Conservation (phyloP, 441 rosid species). For the Monsonia emarginata region DNA sequence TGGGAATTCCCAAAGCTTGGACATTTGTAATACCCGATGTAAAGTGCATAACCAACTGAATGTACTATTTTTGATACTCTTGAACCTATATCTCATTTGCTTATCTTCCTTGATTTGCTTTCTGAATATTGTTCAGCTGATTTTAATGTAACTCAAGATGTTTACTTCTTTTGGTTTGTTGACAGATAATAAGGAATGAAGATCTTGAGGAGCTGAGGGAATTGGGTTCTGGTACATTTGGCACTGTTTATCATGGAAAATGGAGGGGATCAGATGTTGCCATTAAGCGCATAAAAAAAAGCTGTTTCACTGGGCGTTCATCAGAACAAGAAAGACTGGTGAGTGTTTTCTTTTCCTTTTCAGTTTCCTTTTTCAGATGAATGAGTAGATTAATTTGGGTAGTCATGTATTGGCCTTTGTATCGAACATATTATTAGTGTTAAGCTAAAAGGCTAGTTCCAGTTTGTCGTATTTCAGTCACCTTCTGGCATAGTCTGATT, state of each 20-base stretch:
- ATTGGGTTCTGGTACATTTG: slow-evolving; percentile 59
- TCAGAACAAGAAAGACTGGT: slow-evolving; percentile 57
- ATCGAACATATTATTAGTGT: background rate
- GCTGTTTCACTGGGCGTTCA: slow-evolving; percentile 52
- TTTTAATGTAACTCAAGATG: background rate
- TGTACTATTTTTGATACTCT: too few relatives aligned
- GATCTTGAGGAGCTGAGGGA: slow-evolving; percentile 54
- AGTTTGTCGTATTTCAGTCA: background rate
- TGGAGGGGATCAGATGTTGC: slow-evolving; percentile 66
- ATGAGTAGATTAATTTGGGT: background rate
- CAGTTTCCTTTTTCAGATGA: background rate
- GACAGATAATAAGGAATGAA: slow-evolving; percentile 25
- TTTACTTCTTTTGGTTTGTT: background rate
- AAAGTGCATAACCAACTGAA: too few relatives aligned
- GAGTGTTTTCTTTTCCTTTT: slow-evolving; percentile 7
- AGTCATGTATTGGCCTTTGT: background rate
- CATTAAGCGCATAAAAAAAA: slow-evolving; percentile 45
- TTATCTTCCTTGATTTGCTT: too few relatives aligned
- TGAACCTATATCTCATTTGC: too few relatives aligned
- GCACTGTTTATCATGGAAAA: slow-evolving; percentile 67
- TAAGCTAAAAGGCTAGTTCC: background rate
- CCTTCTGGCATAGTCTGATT: background rate
- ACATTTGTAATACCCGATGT: too few relatives aligned
- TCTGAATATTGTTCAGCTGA: too few relatives aligned
- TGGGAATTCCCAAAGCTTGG: too few relatives aligned